Percentiles rank a stretch among this genome's conserved stretches.
Evolutionary conservation across 345 rosid species (phyloP).

Genomic region (Salix viminalis): DNA sequence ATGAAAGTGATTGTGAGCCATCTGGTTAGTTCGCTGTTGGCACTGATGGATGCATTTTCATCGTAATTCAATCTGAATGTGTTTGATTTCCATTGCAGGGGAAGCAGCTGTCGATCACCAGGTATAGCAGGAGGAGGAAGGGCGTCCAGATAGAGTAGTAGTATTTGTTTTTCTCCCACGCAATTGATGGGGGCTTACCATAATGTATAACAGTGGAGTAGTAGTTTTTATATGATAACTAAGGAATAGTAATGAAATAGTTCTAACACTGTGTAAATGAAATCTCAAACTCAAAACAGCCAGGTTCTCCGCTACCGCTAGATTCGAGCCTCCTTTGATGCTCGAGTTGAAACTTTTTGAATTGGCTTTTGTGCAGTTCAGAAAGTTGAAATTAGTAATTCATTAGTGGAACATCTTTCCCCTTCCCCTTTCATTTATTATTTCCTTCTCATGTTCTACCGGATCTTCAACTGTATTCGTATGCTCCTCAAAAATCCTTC

Average conservation of each 20-base stretch:
- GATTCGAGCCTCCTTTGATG: constrained; percentile 5
- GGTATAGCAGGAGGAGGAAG: constrained; percentile 27
- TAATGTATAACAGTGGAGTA: constrained; percentile 13
- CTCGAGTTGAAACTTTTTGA: not conserved
- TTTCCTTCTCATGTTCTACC: not conserved
- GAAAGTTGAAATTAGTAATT: not conserved
- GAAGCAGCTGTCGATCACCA: constrained; percentile 42
- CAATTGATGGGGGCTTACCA: constrained; percentile 14
- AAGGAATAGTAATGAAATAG: constrained; percentile 6
- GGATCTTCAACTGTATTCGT: not conserved
- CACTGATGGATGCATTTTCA: not conserved
- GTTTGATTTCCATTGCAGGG: constrained; percentile 30
- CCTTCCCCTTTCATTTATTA: not conserved
- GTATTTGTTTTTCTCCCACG: constrained; percentile 14
- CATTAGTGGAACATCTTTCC: not conserved
- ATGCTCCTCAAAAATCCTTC: not conserved
- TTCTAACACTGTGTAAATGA: constrained; percentile 25
- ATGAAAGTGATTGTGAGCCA: not conserved
- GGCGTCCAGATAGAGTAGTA: constrained; percentile 9
- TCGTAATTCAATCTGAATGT: not conserved
- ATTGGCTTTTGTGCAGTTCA: not conserved
- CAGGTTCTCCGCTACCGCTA: not conserved
- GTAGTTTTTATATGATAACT: not conserved
- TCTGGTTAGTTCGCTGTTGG: not conserved
- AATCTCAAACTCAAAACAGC: constrained; percentile 12